These are phyloP conservation scores for Zygosaccharomyces lentus DNA, from an alignment of 805 yeast species.

Conservation along the genomic window DNA sequence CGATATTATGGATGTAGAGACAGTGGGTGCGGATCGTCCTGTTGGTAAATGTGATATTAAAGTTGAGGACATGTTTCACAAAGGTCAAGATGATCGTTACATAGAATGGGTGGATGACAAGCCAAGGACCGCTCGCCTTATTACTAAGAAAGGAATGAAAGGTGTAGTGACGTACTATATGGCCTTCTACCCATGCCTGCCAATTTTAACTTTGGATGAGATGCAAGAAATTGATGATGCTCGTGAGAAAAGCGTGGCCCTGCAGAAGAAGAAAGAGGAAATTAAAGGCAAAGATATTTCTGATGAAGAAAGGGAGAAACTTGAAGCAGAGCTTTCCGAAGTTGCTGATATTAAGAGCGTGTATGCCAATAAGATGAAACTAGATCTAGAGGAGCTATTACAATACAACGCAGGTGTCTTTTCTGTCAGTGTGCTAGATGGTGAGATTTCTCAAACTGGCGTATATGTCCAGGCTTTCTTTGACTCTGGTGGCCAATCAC, in stretches of 20 bases:
- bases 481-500: conserved; percentile 68
- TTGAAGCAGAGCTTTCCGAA: conserved; percentile 31
- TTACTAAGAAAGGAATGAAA: conserved; percentile 74
- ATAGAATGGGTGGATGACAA: conserved; percentile 54
- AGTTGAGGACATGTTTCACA: conserved; percentile 61
- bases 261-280: conserved; percentile 32
- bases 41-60: conserved; percentile 77
- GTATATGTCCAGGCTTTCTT: conserved; percentile 69
- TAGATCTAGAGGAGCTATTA: conserved; percentile 55
- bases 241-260: conserved; percentile 37
- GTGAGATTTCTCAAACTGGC: conserved; percentile 49
- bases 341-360: conserved; percentile 38
- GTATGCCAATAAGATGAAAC: conserved; percentile 42
- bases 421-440: conserved; percentile 60
- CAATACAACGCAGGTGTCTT: conserved; percentile 71
- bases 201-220: conserved; percentile 76
- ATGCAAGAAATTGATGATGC: conserved; percentile 51
- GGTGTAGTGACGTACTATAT: conserved; percentile 72
- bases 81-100: conserved; percentile 55
- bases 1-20: conserved; percentile 91
- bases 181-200: conserved; percentile 79
- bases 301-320: conserved; percentile 29
- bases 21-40: conserved; percentile 73
- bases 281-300: conserved; percentile 35
- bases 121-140: conserved; percentile 56